These are phyloP conservation scores for Corymbia citriodora DNA, from an alignment of 441 rosid genomes.

Conservation along the genomic window DNA sequence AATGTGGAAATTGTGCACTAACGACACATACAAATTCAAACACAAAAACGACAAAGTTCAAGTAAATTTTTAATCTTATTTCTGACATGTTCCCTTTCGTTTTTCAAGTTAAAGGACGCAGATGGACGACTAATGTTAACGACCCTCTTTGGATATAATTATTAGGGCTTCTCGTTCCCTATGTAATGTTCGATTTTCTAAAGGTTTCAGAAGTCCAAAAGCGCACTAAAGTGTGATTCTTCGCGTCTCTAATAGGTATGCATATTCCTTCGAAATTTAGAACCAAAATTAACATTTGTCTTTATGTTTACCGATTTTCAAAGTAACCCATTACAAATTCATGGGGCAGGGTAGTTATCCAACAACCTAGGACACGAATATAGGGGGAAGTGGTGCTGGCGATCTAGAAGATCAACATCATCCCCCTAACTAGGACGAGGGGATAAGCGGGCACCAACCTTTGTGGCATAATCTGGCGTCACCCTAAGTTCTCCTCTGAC, in stretches of 20 bases:
- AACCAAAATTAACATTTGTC: not conserved
- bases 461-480: slow-evolving; percentile 7
- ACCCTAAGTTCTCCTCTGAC: slow-evolving; percentile 2
- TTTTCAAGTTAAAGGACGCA: not conserved
- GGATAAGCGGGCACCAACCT: not conserved
- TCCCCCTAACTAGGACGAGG: slow-evolving; percentile 8
- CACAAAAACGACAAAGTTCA: not conserved
- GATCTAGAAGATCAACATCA: slow-evolving; percentile 3
- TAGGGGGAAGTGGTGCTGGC: not conserved
- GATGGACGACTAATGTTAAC: not conserved
- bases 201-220: not conserved
- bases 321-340: not conserved
- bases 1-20: not conserved
- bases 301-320: not conserved
- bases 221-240: not conserved
- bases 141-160: not conserved
- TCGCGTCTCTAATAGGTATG: not conserved
- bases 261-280: not conserved
- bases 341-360: not conserved
- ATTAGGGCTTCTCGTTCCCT: not conserved
- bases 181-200: not conserved
- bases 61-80: not conserved
- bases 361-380: not conserved
- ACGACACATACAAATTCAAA: not conserved
- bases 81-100: not conserved